Evolutionary conservation across 1,139 yeast genomes (phyloP).

Genomic region (Suhomyces anneliseae): DNA sequence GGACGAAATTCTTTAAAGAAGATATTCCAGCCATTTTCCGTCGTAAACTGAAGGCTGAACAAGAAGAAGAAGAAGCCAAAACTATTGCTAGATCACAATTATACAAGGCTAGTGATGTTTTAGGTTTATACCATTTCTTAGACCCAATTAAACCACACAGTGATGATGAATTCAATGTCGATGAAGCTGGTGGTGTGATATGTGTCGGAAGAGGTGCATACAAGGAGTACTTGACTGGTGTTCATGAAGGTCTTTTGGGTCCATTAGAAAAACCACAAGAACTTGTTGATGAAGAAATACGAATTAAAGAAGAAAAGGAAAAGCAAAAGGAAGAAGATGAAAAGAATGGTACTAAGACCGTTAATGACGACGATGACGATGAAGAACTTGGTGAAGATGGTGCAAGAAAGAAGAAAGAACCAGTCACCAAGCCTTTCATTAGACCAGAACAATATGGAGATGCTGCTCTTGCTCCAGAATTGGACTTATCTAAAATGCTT

Average conservation of each 20-base stretch:
- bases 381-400: constrained; percentile 20
- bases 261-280: constrained; percentile 70
- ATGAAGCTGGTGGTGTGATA: constrained; percentile 76
- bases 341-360: constrained; percentile 13
- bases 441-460: constrained; percentile 52
- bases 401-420: constrained; percentile 33
- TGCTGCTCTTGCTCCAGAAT: constrained; percentile 63
- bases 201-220: constrained; percentile 95
- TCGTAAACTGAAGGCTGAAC: not conserved
- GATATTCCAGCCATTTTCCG: constrained; percentile 14
- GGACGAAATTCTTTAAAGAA: constrained; percentile 18
- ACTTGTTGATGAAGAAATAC: constrained; percentile 31
- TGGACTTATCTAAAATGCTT: constrained; percentile 30
- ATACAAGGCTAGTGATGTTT: constrained; percentile 52
- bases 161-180: constrained; percentile 50
- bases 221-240: constrained; percentile 85
- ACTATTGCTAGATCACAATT: constrained; percentile 36
- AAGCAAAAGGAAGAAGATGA: constrained; percentile 16
- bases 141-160: constrained; percentile 35
- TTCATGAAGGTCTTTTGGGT: constrained; percentile 94
- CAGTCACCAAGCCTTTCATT: constrained; percentile 67
- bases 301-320: constrained; percentile 19
- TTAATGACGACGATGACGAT: constrained; percentile 19
- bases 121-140: constrained; percentile 54
- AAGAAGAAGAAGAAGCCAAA: constrained; percentile 22